phyloP scores from a whole-genome alignment of 352 stramenopile genomes.

The Saprolegnia diclina region DNA sequence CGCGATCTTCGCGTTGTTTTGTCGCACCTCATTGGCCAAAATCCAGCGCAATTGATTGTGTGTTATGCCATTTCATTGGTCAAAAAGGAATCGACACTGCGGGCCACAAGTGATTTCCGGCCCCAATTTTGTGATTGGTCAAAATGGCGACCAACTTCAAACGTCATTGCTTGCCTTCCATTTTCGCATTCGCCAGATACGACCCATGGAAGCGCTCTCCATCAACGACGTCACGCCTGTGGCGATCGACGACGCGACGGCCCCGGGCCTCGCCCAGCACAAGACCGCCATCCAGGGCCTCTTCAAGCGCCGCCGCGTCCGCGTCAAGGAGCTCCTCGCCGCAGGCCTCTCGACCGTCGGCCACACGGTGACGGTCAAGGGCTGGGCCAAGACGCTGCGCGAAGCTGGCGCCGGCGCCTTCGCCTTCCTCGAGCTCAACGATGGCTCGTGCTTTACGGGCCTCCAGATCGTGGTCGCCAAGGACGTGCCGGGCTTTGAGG shows the following conservation, averaged over 20 bases:
- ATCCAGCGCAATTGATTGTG: not conserved
- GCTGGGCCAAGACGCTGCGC: conserved; percentile 90
- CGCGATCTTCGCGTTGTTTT: too few species aligned
- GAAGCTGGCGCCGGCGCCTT: conserved; percentile 86
- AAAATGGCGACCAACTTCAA: not conserved
- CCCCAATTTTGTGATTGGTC: conserved; percentile 21
- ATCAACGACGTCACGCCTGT: conserved; percentile 21
- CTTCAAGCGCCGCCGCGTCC: conserved; percentile 76
- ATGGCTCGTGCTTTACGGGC: conserved; percentile 85
- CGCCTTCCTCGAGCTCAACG: conserved; percentile 93
- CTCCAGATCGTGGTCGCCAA: conserved; percentile 86
- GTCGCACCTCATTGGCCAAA: not conserved
- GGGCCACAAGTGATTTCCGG: not conserved
- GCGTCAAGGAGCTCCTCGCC: conserved; percentile 76
- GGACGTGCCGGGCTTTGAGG: conserved; percentile 75
- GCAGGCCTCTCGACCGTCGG: conserved; percentile 59
- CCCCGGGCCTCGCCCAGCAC: conserved; percentile 14
- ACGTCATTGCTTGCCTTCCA: conserved; percentile 13
- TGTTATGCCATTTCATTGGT: not conserved
- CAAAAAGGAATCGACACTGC: not conserved
- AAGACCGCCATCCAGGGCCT: conserved; percentile 36
- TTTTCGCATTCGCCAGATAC: not conserved
- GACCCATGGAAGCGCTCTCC: conserved; percentile 23
- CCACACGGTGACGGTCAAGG: conserved; percentile 88
- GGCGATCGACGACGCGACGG: conserved; percentile 19